These are phyloP conservation scores for Triangularia setosa DNA, from an alignment of 2,329 filamentous ascomycete genomes.

Conservation along the genomic window DNA sequence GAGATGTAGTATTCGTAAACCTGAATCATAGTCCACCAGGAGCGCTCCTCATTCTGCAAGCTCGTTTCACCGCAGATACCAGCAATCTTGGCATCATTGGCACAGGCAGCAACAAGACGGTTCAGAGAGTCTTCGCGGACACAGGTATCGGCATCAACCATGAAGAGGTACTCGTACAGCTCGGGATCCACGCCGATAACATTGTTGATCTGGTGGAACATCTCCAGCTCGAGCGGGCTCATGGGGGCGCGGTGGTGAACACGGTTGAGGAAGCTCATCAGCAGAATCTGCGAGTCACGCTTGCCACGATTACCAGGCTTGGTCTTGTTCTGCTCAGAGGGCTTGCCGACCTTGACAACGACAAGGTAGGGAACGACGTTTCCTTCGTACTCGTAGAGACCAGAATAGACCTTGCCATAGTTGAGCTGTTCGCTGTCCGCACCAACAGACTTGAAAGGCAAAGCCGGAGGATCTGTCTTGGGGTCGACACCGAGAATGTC, in stretches of 20 bases:
- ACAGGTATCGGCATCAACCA: conserved; percentile 96
- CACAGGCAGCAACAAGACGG: conserved; percentile 84
- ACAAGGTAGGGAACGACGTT: conserved; percentile 97
- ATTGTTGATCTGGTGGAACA: conserved; percentile 99
- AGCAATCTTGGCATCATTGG: conserved; percentile 91
- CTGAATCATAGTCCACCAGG: conserved; percentile 99
- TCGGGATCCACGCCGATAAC: conserved; percentile 97
- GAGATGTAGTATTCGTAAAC: conserved; percentile 99
- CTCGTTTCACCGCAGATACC: conserved; percentile 97
- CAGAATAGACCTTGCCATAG: conserved; percentile 97
- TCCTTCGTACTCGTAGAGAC: conserved; percentile 94
- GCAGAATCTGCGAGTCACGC: conserved; percentile 91
- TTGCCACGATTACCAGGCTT: conserved; percentile 98
- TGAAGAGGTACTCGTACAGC: conserved; percentile 93
- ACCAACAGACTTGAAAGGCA: conserved; percentile 92
- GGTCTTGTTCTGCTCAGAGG: conserved; percentile 83
- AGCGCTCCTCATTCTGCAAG: conserved; percentile 89
- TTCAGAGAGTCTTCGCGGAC: conserved; percentile 83
- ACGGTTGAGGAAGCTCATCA: conserved; percentile 97
- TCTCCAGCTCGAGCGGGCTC: conserved; percentile 93
- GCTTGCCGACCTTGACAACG: conserved; percentile 94
- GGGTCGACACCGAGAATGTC: conserved; percentile 97
- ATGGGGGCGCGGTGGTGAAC: conserved; percentile 92
- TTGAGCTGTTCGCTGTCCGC: conserved; percentile 88
- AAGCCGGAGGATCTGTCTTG: conserved; percentile 88